A percentile compares a stretch with the other conserved stretches of the same genome.
These are phyloP conservation scores for Physocladia obscura DNA, from an alignment of 192 early-diverging fungal species.

Conservation along the genomic window DNA sequence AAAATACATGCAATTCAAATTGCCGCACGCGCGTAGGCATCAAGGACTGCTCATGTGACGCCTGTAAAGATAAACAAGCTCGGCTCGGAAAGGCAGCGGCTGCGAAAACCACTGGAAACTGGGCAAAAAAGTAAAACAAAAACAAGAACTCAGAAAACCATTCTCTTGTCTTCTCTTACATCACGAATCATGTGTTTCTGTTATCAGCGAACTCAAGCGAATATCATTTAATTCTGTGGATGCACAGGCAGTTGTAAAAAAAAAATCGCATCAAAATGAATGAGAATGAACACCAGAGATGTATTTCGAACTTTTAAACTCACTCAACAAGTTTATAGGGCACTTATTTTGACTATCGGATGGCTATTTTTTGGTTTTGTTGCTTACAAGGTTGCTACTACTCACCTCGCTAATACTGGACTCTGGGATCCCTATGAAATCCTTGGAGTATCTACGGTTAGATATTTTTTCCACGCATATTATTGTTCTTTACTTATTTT, in stretches of 20 bases:
- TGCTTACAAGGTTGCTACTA: constrained; percentile 63
- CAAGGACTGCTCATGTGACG: constrained; percentile 6
- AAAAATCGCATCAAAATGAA: not conserved
- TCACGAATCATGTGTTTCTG: no score
- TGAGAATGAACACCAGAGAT: not conserved
- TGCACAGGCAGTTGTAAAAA: not conserved
- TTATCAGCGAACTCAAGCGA: not conserved
- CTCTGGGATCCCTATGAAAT: constrained; percentile 95
- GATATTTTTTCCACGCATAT: not conserved
- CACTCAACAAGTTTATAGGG: not conserved
- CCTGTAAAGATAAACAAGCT: not conserved
- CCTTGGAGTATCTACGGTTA: constrained; percentile 74
- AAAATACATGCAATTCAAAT: no score
- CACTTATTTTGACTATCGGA: constrained; percentile 46
- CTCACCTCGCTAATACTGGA: constrained; percentile 61
- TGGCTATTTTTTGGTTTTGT: constrained; percentile 71
- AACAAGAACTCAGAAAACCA: no score
- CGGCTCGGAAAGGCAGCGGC: not conserved
- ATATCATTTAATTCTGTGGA: not conserved
- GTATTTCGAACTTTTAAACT: not conserved
- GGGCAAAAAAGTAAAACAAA: not conserved
- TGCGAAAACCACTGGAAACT: not conserved
- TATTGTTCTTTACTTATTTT: not conserved
- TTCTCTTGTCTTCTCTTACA: no score
- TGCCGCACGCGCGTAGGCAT: not conserved